These are phyloP conservation scores for Fusarium cicatricum DNA, from an alignment of 2,329 filamentous ascomycete genomes.

Conservation along the genomic window DNA sequence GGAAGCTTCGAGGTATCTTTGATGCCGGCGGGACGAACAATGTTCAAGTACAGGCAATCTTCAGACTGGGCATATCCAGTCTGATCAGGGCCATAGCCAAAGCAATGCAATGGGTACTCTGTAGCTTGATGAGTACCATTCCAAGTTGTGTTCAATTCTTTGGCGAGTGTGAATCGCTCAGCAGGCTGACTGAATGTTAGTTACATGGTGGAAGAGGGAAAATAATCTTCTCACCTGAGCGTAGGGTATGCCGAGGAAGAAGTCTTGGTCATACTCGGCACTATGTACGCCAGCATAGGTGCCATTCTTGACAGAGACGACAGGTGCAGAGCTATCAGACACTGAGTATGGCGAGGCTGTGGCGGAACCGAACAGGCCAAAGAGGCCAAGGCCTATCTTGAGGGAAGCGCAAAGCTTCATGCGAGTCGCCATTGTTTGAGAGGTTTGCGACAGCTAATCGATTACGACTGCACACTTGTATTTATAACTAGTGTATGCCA, in stretches of 20 bases:
- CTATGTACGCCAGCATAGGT: slow-evolving; percentile 19
- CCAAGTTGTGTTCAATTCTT: slow-evolving; percentile 58
- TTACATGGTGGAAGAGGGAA: background rate
- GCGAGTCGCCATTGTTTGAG: background rate
- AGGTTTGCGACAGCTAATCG: too few relatives aligned
- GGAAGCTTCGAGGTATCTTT: slow-evolving; percentile 55
- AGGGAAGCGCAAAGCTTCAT: background rate
- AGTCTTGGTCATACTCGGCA: slow-evolving; percentile 15
- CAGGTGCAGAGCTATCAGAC: background rate
- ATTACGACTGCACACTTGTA: too few relatives aligned
- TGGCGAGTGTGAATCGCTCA: slow-evolving; percentile 23
- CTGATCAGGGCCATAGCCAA: slow-evolving; percentile 56
- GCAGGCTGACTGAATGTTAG: slow-evolving; percentile 23
- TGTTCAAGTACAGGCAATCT: slow-evolving; percentile 69
- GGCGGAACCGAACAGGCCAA: background rate
- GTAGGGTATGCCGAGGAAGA: slow-evolving; percentile 22
- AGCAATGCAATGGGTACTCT: slow-evolving; percentile 55
- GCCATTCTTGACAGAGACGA: slow-evolving; percentile 16
- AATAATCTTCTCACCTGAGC: background rate
- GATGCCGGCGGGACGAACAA: slow-evolving; percentile 62
- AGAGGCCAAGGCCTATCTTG: background rate
- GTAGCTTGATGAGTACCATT: slow-evolving; percentile 51
- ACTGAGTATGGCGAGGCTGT: background rate
- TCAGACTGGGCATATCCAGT: slow-evolving; percentile 49
- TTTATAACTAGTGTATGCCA: too few relatives aligned